Conservation (phyloP, 2,329 filamentous ascomycete genomes). For the Purpureocillium lavendulum region DNA sequence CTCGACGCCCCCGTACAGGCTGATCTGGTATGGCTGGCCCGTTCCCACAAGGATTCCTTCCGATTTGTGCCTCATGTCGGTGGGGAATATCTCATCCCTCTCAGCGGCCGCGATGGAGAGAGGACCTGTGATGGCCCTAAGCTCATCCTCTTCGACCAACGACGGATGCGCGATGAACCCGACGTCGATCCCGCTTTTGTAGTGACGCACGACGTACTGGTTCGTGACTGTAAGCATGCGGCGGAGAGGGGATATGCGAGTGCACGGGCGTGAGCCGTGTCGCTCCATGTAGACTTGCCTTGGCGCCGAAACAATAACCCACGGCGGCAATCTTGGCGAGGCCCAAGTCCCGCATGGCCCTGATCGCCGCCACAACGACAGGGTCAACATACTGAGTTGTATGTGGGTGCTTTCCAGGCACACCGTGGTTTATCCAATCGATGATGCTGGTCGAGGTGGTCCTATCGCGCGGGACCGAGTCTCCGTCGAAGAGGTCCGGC, state of each 20-base stretch:
- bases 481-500: conserved; percentile 23
- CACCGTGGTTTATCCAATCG: conserved; percentile 26
- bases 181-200: conserved; percentile 53
- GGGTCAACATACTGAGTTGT: conserved; percentile 9
- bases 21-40: conserved; percentile 64
- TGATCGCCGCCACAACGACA: conserved; percentile 23
- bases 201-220: conserved; percentile 59
- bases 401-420: conserved; percentile 34
- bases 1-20: conserved; percentile 58
- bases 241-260: not conserved
- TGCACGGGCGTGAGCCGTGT: not conserved
- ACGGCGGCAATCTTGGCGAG: conserved; percentile 53
- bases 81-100: conserved; percentile 57
- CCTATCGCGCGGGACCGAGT: conserved; percentile 36
- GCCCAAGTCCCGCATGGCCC: conserved; percentile 46
- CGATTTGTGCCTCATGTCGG: conserved; percentile 53
- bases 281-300: conserved; percentile 31
- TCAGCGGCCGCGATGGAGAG: conserved; percentile 59
- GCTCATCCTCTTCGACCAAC: conserved; percentile 61
- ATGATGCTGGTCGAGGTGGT: conserved; percentile 16
- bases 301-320: conserved; percentile 71
- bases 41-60: conserved; percentile 52
- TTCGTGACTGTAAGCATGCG: not conserved
- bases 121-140: conserved; percentile 56
- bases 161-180: conserved; percentile 72